Base-by-base conservation (phyloP, 208 protist genomes). In the Leishmania gerbilli region DNA sequence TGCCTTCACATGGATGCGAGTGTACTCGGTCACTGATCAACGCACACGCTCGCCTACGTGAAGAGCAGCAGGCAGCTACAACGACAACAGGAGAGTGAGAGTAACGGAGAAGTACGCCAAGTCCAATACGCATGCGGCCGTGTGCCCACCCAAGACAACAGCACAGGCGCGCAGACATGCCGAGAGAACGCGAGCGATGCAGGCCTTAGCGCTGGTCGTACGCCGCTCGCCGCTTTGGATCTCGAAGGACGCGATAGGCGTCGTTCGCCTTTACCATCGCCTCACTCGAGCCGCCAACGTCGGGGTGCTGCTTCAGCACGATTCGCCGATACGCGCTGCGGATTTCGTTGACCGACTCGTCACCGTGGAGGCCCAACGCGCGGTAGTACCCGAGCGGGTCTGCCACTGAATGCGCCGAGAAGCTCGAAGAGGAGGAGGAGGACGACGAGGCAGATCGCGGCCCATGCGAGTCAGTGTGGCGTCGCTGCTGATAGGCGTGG, bases 181-280 rank as follows among this genome's bases (percentile, higher is more conserved):
- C 24, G 31, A 11, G 31, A 68, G 31, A 40, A 11, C 17, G 71
- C 1, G 60, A 19, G 37, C 21, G 69, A 51, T 27, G n/a, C 40
- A 53, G 31, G 45, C 53, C 37, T 53, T 55, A 74, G n/a, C 71
- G 24, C 49, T 71, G 81, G 71, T 99, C 99, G 85, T 99, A 99
- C 31, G 98, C 85, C 45, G 87, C 85, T 55, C 98, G 92, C 76
- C 99, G 99, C 84, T 99, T 81, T 27, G 90, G 82, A 74, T 99
- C 98, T n/a, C 89, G 93, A 40, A 99, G 90, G 7, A 99, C 97
- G 60, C 99, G 98, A 86, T 99, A 99, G 17, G 99, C 99, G 76
- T 96, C 91, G 76, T 97, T 97, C 65, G 95, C 64, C 74, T 93
- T 91, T 8, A 80, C 71, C 91, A 97, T 97, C 40, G 79, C 81